A percentile compares a stretch with the other conserved stretches of the same genome.
phyloP scores from a whole-genome alignment of 2,329 filamentous ascomycete genomes.

The Cercospora sesami region DNA sequence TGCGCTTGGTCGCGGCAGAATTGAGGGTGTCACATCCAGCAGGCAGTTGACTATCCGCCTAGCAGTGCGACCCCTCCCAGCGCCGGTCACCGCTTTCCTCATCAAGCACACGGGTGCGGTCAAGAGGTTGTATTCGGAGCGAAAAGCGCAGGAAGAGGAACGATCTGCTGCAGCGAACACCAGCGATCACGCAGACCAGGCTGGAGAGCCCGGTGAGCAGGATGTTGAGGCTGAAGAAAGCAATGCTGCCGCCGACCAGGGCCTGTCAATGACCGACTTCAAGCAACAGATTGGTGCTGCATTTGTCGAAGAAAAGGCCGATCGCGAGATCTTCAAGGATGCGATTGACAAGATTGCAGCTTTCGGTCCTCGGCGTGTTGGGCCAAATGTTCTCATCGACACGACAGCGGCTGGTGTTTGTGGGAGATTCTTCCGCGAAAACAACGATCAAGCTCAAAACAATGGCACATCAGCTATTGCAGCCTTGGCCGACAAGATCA shows the following conservation, averaged over 20 bases:
- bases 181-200: constrained; percentile 33
- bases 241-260: constrained; percentile 57
- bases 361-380: constrained; percentile 81
- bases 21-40: constrained; percentile 73
- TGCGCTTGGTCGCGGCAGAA: constrained; percentile 79
- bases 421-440: constrained; percentile 58
- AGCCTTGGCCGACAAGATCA: constrained; percentile 79
- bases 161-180: constrained; percentile 40
- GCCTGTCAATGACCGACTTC: constrained; percentile 73
- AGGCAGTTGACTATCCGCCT: constrained; percentile 80
- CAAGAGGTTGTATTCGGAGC: constrained; percentile 74
- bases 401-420: constrained; percentile 70
- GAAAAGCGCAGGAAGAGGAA: constrained; percentile 53
- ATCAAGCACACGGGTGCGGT: constrained; percentile 74
- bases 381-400: constrained; percentile 88
- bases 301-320: constrained; percentile 71
- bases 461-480: constrained; percentile 28
- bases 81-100: constrained; percentile 79
- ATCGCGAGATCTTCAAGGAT: constrained; percentile 74
- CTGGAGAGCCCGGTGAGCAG: constrained; percentile 39
- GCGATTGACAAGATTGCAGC: constrained; percentile 79
- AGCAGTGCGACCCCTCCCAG: constrained; percentile 74
- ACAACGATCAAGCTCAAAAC: constrained; percentile 27
- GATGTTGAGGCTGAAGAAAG: constrained; percentile 50
- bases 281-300: constrained; percentile 67